Percentiles rank a stretch among this genome's conserved stretches.
Evolutionary conservation across 2,329 filamentous ascomycete genomes (phyloP).

Genomic region (Pseudogymnoascus pannorum): DNA sequence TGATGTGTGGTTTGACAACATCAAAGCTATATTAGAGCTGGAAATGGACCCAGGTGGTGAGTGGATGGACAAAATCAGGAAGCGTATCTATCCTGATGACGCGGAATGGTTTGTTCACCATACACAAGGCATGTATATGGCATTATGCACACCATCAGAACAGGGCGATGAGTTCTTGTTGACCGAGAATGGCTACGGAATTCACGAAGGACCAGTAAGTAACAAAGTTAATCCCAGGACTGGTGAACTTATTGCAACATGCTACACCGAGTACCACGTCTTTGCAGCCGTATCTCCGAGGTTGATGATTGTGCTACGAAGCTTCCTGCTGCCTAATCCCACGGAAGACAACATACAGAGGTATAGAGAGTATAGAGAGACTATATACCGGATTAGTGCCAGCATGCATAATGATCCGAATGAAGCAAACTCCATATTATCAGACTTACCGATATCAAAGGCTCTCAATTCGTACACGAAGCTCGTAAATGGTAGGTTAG

Average conservation of each 20-base stretch:
- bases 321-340: slow-evolving; percentile 16
- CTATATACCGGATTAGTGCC: not conserved
- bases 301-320: slow-evolving; percentile 22
- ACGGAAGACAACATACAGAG: slow-evolving; percentile 16
- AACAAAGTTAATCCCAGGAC: not conserved
- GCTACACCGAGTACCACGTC: slow-evolving; percentile 18
- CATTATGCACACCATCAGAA: slow-evolving; percentile 25
- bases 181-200: slow-evolving; percentile 28
- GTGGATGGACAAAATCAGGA: slow-evolving; percentile 25
- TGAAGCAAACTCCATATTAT: slow-evolving; percentile 18
- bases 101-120: slow-evolving; percentile 27
- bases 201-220: slow-evolving; percentile 25
- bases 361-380: not conserved
- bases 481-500: slow-evolving; percentile 19
- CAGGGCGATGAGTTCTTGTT: slow-evolving; percentile 29
- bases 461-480: slow-evolving; percentile 24
- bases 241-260: not conserved
- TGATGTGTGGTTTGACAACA: slow-evolving; percentile 32
- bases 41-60: slow-evolving; percentile 23
- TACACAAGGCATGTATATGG: slow-evolving; percentile 24
- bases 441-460: slow-evolving; percentile 26
- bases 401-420: slow-evolving; percentile 14
- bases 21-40: slow-evolving; percentile 27
- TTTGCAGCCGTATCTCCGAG: slow-evolving; percentile 20
- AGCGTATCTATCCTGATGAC: slow-evolving; percentile 26